A percentile compares a stretch with the other conserved stretches of the same genome.
Conservation (phyloP, 345 rosid genomes). For the Leavenworthia alabamica region DNA sequence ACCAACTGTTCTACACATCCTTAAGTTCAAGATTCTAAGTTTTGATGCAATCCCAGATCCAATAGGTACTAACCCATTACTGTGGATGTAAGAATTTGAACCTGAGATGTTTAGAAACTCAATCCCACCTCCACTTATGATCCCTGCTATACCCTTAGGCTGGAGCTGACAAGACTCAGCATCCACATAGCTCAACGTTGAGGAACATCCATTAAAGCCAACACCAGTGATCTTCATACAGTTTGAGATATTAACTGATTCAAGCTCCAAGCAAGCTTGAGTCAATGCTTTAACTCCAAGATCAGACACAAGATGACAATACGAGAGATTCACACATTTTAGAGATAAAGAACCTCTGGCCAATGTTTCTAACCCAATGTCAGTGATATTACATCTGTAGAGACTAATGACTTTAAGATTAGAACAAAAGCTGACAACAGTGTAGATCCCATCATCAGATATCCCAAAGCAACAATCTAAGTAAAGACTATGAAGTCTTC, state of each 20-base stretch:
- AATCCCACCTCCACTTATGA: conserved; percentile 65
- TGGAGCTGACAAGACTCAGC: conserved; percentile 51
- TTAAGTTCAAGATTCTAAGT: conserved; percentile 53
- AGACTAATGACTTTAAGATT: conserved; percentile 47
- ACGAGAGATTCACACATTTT: conserved; percentile 47
- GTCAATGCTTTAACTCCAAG: conserved; percentile 39
- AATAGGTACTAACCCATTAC: conserved; percentile 37
- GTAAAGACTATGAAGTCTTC: conserved; percentile 42
- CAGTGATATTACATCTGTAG: conserved; percentile 49
- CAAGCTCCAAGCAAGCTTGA: conserved; percentile 45
- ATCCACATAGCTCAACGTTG: conserved; percentile 44
- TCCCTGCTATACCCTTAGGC: conserved; percentile 46
- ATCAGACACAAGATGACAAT: conserved; percentile 51
- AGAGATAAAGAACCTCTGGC: conserved; percentile 40
- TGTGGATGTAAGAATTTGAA: conserved; percentile 17
- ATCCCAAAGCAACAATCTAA: conserved; percentile 62
- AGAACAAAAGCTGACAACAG: conserved; percentile 48
- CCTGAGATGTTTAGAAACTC: conserved; percentile 47
- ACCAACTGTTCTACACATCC: conserved; percentile 55
- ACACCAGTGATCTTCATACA: conserved; percentile 45
- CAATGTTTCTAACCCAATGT: conserved; percentile 46
- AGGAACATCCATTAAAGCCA: conserved; percentile 56
- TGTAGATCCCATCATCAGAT: conserved; percentile 49
- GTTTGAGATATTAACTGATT: conserved; percentile 46
- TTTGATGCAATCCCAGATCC: conserved; percentile 49